Evolutionary conservation across 2,329 filamentous ascomycete genomes (phyloP), one percentile per base, ranked within the genome.

Genomic region (Kalmusia sp.): DNA sequence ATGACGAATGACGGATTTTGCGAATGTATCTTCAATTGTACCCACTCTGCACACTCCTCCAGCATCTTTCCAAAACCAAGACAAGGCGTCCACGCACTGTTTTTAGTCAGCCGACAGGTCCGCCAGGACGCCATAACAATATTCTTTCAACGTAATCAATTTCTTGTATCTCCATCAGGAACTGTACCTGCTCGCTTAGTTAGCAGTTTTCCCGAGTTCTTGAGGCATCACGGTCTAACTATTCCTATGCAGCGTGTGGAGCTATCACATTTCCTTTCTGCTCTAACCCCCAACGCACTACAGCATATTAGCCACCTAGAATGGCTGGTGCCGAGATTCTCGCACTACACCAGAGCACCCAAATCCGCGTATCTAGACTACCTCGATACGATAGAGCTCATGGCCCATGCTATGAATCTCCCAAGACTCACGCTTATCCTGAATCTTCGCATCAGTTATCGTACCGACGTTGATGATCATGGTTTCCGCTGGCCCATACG

Each of bases 321-420:
- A 24, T 56, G 53, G 53, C 6, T 52, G 6, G 7, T 52, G 4
- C 49, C 53, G 6, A 8, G n/a, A 12, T 49, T 49, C 15, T 12
- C 3, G 6, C 38, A 39, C 15, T 51, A 51, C 22, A 28, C 3
- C 8, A 6, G 17, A 5, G 19, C 43, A 1, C 12, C 41, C 12
- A 34, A 37, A n/a, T 3, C 43, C 14, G 44, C 49, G 1, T 52
- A 39, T 15, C 15, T 25, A 1, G 52, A 52, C 25, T 49, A 55
- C 19, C 48, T 55, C 22, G 52, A 48, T 21, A 52, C 52, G 14
- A 33, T 55, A 4, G 52, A 55, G 6, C 24, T 52, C 21, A 55
- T 55, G 49, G 43, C 24, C 6, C 43, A 52, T 3, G 44, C 50
- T 11, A 52, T 48, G 35, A 44, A 19, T 4, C 33, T 54, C n/a